A percentile compares a stretch with the other conserved stretches of the same genome.
Conservation (phyloP, 2,329 filamentous ascomycete species). For the Aspergillus luchuensis region DNA sequence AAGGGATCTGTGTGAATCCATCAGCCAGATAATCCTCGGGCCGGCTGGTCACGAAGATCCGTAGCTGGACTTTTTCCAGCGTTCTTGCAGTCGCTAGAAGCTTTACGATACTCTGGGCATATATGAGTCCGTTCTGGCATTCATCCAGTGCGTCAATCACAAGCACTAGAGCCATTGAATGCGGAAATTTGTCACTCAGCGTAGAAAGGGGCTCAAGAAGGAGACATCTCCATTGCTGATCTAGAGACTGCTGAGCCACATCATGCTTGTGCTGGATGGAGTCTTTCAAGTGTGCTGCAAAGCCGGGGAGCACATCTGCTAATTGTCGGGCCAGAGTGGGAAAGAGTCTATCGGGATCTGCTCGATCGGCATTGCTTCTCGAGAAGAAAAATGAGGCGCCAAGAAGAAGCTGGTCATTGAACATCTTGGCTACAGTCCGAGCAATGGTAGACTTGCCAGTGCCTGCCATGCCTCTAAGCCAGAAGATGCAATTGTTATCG, state of each 20-base stretch:
- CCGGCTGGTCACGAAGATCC: background rate
- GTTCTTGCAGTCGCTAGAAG: background rate
- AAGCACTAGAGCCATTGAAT: background rate
- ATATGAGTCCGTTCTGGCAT: background rate
- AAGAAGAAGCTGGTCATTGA: background rate
- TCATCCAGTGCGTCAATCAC: background rate
- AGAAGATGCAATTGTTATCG: background rate
- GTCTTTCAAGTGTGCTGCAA: background rate
- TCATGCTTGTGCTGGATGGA: background rate
- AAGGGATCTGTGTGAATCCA: background rate
- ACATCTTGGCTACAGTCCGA: background rate
- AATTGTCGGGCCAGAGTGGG: background rate
- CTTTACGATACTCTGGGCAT: background rate
- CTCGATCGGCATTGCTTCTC: background rate
- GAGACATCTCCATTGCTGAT: background rate
- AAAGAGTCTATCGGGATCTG: background rate
- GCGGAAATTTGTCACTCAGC: background rate
- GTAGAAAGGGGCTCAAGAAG: background rate
- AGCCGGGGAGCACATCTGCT: background rate
- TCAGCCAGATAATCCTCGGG: background rate
- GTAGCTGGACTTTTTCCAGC: background rate
- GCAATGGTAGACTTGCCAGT: background rate
- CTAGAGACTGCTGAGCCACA: background rate
- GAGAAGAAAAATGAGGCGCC: background rate
- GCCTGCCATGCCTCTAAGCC: background rate